Conservation (phyloP, 2,329 filamentous ascomycete species). For the Dendryphion nanum region DNA sequence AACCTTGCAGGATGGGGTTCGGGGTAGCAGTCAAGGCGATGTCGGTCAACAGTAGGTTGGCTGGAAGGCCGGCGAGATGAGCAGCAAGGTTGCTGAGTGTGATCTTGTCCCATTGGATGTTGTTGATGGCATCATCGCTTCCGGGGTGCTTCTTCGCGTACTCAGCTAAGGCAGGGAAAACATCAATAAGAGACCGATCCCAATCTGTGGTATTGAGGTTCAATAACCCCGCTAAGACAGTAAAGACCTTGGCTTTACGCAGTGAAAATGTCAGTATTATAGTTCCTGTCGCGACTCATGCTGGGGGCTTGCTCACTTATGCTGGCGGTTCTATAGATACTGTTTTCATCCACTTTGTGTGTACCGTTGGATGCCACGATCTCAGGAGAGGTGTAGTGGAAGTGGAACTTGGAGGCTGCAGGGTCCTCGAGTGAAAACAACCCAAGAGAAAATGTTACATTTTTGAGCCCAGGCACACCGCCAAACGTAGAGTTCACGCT, state of each 20-base stretch:
- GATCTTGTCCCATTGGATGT: constrained; percentile 27
- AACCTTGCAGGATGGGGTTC: background rate
- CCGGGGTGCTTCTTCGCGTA: background rate
- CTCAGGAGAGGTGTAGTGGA: constrained; percentile 38
- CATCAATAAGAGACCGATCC: constrained; percentile 25
- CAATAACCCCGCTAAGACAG: constrained; percentile 37
- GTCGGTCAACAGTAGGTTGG: constrained; percentile 7
- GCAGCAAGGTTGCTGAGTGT: constrained; percentile 26
- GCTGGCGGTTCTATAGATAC: constrained; percentile 43
- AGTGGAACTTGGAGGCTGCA: constrained; percentile 32
- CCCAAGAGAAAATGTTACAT: constrained; percentile 42
- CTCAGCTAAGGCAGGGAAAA: constrained; percentile 23
- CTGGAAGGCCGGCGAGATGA: constrained; percentile 28
- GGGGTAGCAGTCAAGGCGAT: background rate
- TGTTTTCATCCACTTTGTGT: constrained; percentile 38
- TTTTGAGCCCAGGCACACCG: constrained; percentile 15
- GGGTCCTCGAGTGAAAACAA: constrained; percentile 41
- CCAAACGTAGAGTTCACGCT: background rate
- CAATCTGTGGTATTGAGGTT: constrained; percentile 33
- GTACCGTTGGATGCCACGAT: constrained; percentile 30
- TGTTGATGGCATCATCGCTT: constrained; percentile 16
- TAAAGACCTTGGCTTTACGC: constrained; percentile 24
- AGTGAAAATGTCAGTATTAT: background rate
- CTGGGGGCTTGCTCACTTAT: too few species aligned
- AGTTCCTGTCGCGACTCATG: too few species aligned